Conservation (phyloP, 805 yeast genomes). For the Wickerhamiella galacta region DNA sequence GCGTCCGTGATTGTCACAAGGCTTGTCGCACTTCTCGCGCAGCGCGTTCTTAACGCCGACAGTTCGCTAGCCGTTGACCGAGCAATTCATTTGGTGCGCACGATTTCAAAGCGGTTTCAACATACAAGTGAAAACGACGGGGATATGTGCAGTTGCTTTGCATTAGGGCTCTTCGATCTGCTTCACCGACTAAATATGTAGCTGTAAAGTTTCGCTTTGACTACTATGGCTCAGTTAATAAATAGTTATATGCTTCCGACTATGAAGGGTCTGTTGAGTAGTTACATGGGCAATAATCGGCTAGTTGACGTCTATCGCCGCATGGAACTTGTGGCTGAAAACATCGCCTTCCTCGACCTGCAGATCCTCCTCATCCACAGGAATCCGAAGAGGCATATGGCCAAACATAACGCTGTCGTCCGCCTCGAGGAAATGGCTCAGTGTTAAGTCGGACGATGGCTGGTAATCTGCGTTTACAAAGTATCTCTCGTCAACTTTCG, state of each 20-base stretch:
- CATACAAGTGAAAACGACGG: background rate
- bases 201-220: too few relatives aligned
- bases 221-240: too few relatives aligned
- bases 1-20: background rate
- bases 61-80: background rate
- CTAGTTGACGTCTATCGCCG: too few relatives aligned
- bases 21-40: background rate
- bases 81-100: background rate
- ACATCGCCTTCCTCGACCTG: slow-evolving; percentile 22
- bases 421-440: slow-evolving; percentile 20
- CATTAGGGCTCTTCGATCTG: background rate
- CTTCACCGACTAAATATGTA: background rate
- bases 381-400: slow-evolving; percentile 22
- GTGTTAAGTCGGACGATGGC: slow-evolving; percentile 20
- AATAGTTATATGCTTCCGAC: too few relatives aligned
- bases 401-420: slow-evolving; percentile 24
- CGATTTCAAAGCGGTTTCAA: background rate
- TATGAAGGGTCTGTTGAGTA: too few relatives aligned
- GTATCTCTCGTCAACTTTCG: slow-evolving; percentile 18
- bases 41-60: background rate
- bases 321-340: slow-evolving; percentile 22
- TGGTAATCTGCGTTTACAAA: slow-evolving; percentile 19
- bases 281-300: too few relatives aligned
- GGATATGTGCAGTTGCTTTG: background rate
- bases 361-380: slow-evolving; percentile 18